phyloP scores from a whole-genome alignment of 495 filamentous ascomycete species.

The Margaritispora aquatica region DNA sequence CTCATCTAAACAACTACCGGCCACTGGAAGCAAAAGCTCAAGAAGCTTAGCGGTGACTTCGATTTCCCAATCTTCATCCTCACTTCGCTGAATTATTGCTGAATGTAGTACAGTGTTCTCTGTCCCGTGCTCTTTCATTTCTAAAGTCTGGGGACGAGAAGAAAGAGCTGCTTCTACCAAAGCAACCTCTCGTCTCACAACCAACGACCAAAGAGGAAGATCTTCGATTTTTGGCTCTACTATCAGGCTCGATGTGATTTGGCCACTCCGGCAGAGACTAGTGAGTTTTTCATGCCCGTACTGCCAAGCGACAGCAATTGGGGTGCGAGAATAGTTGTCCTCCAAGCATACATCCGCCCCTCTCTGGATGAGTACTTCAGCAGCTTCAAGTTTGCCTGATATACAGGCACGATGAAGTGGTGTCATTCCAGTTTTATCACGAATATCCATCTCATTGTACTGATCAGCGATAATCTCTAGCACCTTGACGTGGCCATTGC shows the following conservation, averaged over 20 bases:
- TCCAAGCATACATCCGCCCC: conserved; percentile 24
- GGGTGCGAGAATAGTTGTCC: conserved; percentile 7
- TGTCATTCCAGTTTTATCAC: conserved; percentile 21
- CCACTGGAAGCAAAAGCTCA: not conserved
- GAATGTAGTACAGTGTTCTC: conserved; percentile 7
- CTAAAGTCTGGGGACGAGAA: not conserved
- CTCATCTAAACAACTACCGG: not conserved
- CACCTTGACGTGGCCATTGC: conserved; percentile 9
- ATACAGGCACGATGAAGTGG: conserved; percentile 33
- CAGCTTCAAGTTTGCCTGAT: conserved; percentile 33
- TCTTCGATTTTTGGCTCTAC: not conserved
- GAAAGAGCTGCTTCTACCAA: not conserved
- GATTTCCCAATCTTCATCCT: not conserved
- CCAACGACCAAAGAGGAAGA: conserved; percentile 14
- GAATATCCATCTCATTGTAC: conserved; percentile 18
- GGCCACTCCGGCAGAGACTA: conserved; percentile 1
- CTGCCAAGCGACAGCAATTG: conserved; percentile 18
- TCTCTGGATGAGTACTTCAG: conserved; percentile 26
- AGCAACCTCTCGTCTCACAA: not conserved
- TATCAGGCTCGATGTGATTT: not conserved
- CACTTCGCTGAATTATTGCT: not conserved
- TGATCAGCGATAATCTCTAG: conserved; percentile 11
- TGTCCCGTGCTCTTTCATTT: conserved; percentile 8
- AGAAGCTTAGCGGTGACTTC: not conserved
- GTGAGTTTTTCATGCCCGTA: conserved; percentile 14